Percentiles rank a stretch among this genome's conserved stretches.
Evolutionary conservation across 495 filamentous ascomycete genomes (phyloP).

Genomic region (Immersiella caudata): DNA sequence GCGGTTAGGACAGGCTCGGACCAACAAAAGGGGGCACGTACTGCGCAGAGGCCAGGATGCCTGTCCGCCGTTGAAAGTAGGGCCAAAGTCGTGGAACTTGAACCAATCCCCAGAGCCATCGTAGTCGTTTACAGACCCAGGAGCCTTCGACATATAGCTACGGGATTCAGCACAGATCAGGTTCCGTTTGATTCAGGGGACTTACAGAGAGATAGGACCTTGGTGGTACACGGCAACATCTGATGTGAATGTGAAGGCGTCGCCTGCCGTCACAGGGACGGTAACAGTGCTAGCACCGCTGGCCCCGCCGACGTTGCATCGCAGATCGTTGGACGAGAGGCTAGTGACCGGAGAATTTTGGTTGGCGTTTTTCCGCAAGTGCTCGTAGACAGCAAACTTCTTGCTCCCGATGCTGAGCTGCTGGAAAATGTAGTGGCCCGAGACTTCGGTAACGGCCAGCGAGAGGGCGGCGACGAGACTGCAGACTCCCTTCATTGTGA

Average conservation of each 20-base stretch:
- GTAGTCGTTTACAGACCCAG: slow-evolving; percentile 44
- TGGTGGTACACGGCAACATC: slow-evolving; percentile 63
- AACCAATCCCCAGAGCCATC: slow-evolving; percentile 60
- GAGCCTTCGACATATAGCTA: slow-evolving; percentile 56
- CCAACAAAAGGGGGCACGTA: slow-evolving; percentile 19
- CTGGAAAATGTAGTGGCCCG: slow-evolving; percentile 56
- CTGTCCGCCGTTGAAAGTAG: slow-evolving; percentile 40
- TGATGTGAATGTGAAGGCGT: slow-evolving; percentile 52
- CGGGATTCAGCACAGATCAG: neutral
- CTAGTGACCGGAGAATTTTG: slow-evolving; percentile 62
- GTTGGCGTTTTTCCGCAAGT: slow-evolving; percentile 59
- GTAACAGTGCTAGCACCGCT: slow-evolving; percentile 50
- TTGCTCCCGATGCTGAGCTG: slow-evolving; percentile 47
- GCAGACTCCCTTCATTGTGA: slow-evolving; percentile 41
- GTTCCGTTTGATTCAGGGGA: neutral
- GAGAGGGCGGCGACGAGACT: slow-evolving; percentile 37
- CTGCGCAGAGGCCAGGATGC: slow-evolving; percentile 49
- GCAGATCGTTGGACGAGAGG: slow-evolving; percentile 54
- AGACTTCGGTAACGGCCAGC: slow-evolving; percentile 40
- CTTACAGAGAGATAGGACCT: slow-evolving; percentile 57
- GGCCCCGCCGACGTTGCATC: slow-evolving; percentile 61
- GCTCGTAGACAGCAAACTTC: slow-evolving; percentile 52
- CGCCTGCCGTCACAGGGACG: slow-evolving; percentile 53
- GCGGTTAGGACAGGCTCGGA: neutral
- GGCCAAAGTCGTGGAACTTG: slow-evolving; percentile 56